phyloP scores from a whole-genome alignment of 768 basidiomycete genomes.

The Sarcomyxa edulis region DNA sequence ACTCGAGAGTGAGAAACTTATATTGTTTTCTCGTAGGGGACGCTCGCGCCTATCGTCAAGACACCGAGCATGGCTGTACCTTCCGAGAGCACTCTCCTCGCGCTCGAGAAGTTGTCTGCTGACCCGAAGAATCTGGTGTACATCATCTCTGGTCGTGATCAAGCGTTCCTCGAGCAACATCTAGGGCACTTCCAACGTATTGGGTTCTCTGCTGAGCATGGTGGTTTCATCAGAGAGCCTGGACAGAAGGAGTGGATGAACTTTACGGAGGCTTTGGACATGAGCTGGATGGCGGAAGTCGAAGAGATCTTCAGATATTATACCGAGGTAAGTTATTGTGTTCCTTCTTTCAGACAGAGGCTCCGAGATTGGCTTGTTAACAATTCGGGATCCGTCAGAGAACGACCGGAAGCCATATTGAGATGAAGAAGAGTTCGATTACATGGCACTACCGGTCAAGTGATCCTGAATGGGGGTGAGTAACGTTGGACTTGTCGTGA shows the following conservation, averaged over 20 bases:
- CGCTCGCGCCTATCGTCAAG: conserved; percentile 95
- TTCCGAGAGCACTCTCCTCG: conserved; percentile 64
- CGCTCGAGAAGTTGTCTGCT: conserved; percentile 62
- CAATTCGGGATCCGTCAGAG: conserved; percentile 35
- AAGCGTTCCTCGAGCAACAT: conserved; percentile 86
- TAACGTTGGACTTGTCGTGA: conserved; percentile 12
- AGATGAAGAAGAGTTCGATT: conserved; percentile 95
- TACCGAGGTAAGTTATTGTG: conserved; percentile 60
- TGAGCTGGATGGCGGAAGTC: conserved; percentile 97
- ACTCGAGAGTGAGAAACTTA: conserved; percentile 2
- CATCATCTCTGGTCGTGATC: conserved; percentile 96
- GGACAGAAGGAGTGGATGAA: conserved; percentile 69
- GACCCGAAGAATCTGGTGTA: conserved; percentile 93
- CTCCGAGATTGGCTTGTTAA: conserved; percentile 11
- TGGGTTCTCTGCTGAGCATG: conserved; percentile 95
- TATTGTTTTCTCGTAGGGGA: conserved; percentile 52
- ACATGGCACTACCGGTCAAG: conserved; percentile 95
- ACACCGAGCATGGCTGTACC: conserved; percentile 85
- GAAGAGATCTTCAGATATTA: conserved; percentile 95
- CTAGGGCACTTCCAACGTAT: conserved; percentile 78
- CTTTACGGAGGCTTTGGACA: conserved; percentile 89
- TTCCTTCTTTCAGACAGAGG: background rate
- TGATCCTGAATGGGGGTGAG: conserved; percentile 95
- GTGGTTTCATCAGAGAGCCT: conserved; percentile 82
- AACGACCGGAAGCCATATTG: conserved; percentile 94